Conservation (phyloP, 2,329 filamentous ascomycete genomes). For the Pseudonectria buxi region DNA sequence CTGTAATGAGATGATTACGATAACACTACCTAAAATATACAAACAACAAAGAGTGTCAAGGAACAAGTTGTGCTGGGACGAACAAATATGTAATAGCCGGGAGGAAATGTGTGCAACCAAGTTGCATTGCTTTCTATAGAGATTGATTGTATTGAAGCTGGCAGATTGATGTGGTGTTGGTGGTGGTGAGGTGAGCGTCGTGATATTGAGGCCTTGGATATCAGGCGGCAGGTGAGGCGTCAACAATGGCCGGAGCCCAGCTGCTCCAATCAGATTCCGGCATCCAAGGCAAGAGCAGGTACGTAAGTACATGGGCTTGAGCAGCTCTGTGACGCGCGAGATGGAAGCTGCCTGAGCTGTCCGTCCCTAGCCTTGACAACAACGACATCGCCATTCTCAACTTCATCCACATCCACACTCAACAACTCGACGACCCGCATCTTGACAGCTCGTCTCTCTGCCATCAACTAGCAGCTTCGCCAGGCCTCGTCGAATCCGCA, state of each 20-base stretch:
- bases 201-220: no score
- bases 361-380: conserved; percentile 14
- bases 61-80: conserved; percentile 1
- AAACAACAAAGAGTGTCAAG: neutral
- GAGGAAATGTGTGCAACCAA: conserved; percentile 1
- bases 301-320: neutral
- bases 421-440: conserved; percentile 3
- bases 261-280: no score
- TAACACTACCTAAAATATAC: no score
- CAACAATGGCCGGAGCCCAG: no score
- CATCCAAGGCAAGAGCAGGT: neutral
- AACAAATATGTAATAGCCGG: conserved; percentile 8
- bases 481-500: neutral
- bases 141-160: no score
- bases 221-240: no score
- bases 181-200: no score
- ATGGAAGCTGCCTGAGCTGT: conserved; percentile 37
- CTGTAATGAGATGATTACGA: no score
- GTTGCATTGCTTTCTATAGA: no score
- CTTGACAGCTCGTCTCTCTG: neutral
- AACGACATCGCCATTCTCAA: conserved; percentile 9
- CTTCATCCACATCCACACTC: conserved; percentile 6
- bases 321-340: conserved; percentile 34
- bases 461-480: conserved; percentile 1
- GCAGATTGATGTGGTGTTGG: conserved; percentile 8